Conservation (phyloP, 108 stramenopile species). For the Asterionellopsis glacialis region DNA sequence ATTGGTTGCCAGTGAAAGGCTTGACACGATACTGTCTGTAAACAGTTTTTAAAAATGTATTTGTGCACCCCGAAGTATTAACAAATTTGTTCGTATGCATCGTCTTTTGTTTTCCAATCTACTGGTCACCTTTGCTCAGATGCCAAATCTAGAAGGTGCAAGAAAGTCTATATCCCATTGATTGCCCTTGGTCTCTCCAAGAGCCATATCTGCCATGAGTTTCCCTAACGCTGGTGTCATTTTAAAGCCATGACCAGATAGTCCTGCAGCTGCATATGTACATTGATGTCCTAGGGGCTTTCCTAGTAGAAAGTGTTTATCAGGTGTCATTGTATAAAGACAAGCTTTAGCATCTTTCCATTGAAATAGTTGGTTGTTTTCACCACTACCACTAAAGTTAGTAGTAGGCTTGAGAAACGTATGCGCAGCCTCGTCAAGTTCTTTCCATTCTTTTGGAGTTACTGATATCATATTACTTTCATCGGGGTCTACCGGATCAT, state of each 20-base stretch:
- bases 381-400: background rate
- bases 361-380: background rate
- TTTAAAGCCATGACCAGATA: slow-evolving; percentile 50
- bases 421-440: slow-evolving; percentile 8
- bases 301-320: slow-evolving; percentile 34
- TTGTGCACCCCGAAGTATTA: no score
- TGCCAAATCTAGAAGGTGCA: slow-evolving; percentile 21
- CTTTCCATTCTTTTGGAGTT: slow-evolving; percentile 15
- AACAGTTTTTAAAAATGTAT: no score
- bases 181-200: slow-evolving; percentile 1
- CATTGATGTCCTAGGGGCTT: slow-evolving; percentile 4
- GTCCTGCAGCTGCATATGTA: slow-evolving; percentile 22
- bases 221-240: slow-evolving; percentile 44
- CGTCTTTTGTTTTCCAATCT: no score
- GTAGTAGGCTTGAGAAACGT: background rate
- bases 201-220: slow-evolving; percentile 33
- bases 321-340: slow-evolving; percentile 42
- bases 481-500: slow-evolving; percentile 15
- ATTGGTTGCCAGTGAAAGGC: no score
- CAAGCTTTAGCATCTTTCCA: slow-evolving; percentile 25
- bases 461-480: slow-evolving; percentile 1
- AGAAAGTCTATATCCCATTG: slow-evolving; percentile 25
- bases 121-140: background rate
- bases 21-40: no score
- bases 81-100: no score